Conservation (phyloP, 129 eudicot species). For the Helichrysum umbraculigerum region DNA sequence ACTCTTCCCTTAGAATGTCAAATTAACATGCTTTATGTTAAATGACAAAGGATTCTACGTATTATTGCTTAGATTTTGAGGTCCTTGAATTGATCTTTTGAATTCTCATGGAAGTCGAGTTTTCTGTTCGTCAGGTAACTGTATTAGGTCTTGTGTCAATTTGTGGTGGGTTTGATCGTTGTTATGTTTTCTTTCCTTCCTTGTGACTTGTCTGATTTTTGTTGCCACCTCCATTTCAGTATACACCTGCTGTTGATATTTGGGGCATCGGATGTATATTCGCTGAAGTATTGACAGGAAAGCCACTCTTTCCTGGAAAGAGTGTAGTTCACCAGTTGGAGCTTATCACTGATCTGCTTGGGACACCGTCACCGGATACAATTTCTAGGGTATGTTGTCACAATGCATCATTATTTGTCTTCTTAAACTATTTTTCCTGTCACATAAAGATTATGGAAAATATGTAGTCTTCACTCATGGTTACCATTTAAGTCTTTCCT, state of each 20-base stretch:
- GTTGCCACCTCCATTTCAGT: conserved; percentile 43
- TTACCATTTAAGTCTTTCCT: background rate
- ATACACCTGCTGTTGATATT: conserved; percentile 86
- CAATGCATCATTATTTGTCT: background rate
- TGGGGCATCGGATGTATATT: conserved; percentile 94
- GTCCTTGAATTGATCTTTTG: conserved; percentile 32
- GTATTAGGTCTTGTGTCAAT: conserved; percentile 27
- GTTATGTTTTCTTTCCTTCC: background rate
- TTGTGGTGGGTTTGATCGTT: background rate
- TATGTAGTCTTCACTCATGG: background rate
- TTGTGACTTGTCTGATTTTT: conserved; percentile 7
- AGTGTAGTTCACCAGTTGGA: conserved; percentile 89
- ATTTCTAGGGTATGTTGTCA: conserved; percentile 58
- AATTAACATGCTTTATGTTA: conserved; percentile 10
- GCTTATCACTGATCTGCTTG: conserved; percentile 82
- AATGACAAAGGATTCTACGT: conserved; percentile 10
- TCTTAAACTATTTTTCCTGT: background rate
- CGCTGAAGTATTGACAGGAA: conserved; percentile 86
- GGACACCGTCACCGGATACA: conserved; percentile 79
- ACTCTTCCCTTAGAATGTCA: conserved; percentile 21
- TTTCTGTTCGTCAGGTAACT: conserved; percentile 21
- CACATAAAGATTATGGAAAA: background rate
- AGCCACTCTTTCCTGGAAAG: conserved; percentile 84
- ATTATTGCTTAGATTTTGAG: conserved; percentile 25
- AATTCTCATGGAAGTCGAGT: conserved; percentile 32